A percentile compares a stretch with the other conserved stretches of the same genome.
phyloP scores from a whole-genome alignment of 129 eudicot species.

The Centella asiatica region DNA sequence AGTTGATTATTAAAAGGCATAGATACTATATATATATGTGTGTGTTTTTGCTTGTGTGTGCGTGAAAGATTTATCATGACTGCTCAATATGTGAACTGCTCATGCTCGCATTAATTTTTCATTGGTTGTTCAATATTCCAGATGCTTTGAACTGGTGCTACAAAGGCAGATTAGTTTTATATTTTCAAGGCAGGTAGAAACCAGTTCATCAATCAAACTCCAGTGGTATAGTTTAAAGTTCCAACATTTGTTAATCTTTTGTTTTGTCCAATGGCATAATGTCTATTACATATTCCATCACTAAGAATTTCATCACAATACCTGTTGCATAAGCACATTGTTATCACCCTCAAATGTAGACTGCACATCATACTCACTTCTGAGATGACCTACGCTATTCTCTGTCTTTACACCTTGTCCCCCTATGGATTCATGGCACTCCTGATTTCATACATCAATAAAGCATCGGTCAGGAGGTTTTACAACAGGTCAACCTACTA shows the following conservation, averaged over 20 bases:
- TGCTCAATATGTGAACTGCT: background rate
- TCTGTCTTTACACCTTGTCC: constrained; percentile 84
- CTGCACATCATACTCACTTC: constrained; percentile 86
- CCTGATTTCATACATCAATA: constrained; percentile 32
- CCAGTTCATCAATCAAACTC: background rate
- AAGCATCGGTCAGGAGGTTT: background rate
- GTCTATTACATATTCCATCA: background rate
- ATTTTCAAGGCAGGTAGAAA: background rate
- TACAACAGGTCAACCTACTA: background rate
- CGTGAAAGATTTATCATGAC: background rate
- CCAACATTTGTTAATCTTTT: too few relatives aligned
- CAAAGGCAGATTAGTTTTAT: background rate
- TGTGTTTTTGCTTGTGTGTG: too few relatives aligned
- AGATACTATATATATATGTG: background rate
- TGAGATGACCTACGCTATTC: constrained; percentile 79
- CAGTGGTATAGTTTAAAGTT: too few relatives aligned
- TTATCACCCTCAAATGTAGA: constrained; percentile 93
- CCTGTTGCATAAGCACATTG: constrained; percentile 97
- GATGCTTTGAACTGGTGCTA: too few relatives aligned
- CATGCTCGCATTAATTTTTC: too few relatives aligned
- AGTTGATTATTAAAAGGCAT: background rate
- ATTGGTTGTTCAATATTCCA: too few relatives aligned
- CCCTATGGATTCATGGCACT: constrained; percentile 83
- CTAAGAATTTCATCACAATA: constrained; percentile 17
- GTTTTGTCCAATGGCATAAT: too few relatives aligned